Conservation (phyloP, 306 rosid genomes). For the Astragalus glycyphyllos region DNA sequence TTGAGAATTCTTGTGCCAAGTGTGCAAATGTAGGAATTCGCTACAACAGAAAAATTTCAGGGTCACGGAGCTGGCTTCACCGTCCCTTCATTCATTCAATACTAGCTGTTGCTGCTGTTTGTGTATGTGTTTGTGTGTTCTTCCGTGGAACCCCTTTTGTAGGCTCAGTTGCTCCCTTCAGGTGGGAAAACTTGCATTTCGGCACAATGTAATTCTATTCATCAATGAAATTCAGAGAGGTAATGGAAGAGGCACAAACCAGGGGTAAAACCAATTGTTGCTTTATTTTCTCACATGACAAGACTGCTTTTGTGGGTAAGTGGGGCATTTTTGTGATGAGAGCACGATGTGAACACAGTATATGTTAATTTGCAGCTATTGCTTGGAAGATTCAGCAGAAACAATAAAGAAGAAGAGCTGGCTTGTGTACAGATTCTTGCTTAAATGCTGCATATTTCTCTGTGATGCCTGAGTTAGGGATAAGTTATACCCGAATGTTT, state of each 20-base stretch:
- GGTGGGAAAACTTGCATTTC: slow-evolving; percentile 77
- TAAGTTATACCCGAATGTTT: slow-evolving; percentile 36
- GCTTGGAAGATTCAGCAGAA: slow-evolving; percentile 20
- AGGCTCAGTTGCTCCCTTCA: slow-evolving; percentile 78
- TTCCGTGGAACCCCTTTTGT: slow-evolving; percentile 74
- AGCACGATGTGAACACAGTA: slow-evolving; percentile 40
- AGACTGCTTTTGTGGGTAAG: slow-evolving; percentile 28
- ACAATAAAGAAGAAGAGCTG: slow-evolving; percentile 17
- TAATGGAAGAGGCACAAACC: slow-evolving; percentile 33
- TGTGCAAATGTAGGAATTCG: slow-evolving; percentile 61
- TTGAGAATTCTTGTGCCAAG: slow-evolving; percentile 64
- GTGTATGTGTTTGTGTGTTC: slow-evolving; percentile 90
- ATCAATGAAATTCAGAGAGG: slow-evolving; percentile 34
- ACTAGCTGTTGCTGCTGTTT: slow-evolving; percentile 90
- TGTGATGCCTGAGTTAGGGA: slow-evolving; percentile 32
- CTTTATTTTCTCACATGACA: slow-evolving; percentile 22
- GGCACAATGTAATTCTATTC: slow-evolving; percentile 63
- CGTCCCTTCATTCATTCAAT: slow-evolving; percentile 80
- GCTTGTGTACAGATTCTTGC: slow-evolving; percentile 34
- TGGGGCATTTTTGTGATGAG: slow-evolving; percentile 49
- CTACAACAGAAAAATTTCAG: slow-evolving; percentile 59
- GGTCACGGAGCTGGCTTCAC: slow-evolving; percentile 68
- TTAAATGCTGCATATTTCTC: slow-evolving; percentile 31
- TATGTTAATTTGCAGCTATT: slow-evolving; percentile 29
- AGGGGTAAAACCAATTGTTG: not conserved